Conservation (phyloP, 495 filamentous ascomycete species). For the Penicillium paradoxum region DNA sequence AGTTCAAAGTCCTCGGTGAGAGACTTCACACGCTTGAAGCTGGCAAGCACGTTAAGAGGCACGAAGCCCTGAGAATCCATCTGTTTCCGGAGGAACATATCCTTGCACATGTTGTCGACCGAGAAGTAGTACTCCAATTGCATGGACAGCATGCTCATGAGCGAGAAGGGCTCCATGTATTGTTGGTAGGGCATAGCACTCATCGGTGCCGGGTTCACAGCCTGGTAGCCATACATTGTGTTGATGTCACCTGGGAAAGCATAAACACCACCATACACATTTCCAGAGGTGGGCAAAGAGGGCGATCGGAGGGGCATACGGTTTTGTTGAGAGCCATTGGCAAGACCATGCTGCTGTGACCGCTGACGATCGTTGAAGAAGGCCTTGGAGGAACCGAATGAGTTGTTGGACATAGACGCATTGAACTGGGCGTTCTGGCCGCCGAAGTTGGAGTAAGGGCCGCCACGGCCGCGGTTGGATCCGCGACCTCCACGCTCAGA, state of each 20-base stretch:
- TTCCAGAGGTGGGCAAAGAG: conserved; percentile 40
- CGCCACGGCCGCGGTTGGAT: conserved; percentile 50
- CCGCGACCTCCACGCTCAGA: conserved; percentile 49
- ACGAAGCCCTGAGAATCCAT: conserved; percentile 97
- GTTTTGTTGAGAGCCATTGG: conserved; percentile 36
- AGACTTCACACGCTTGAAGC: conserved; percentile 77
- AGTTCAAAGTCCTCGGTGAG: conserved; percentile 68
- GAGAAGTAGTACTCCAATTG: conserved; percentile 94
- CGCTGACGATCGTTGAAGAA: conserved; percentile 42
- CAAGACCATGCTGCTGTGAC: conserved; percentile 29
- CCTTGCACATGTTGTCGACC: conserved; percentile 92
- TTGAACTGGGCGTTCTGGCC: conserved; percentile 47
- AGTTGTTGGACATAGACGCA: conserved; percentile 41
- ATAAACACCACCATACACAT: conserved; percentile 36
- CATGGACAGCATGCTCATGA: conserved; percentile 55
- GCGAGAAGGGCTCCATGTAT: conserved; percentile 51
- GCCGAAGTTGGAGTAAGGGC: conserved; percentile 33
- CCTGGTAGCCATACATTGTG: conserved; percentile 47
- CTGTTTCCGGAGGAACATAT: conserved; percentile 77
- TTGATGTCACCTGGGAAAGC: conserved; percentile 38
- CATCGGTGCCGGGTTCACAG: conserved; percentile 53
- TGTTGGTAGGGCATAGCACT: conserved; percentile 58
- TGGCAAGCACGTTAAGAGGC: conserved; percentile 66
- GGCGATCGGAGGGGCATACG: conserved; percentile 46
- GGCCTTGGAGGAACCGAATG: conserved; percentile 31